These are phyloP conservation scores for Bretschneidera sinensis DNA, from an alignment of 345 rosid species.

Conservation along the genomic window DNA sequence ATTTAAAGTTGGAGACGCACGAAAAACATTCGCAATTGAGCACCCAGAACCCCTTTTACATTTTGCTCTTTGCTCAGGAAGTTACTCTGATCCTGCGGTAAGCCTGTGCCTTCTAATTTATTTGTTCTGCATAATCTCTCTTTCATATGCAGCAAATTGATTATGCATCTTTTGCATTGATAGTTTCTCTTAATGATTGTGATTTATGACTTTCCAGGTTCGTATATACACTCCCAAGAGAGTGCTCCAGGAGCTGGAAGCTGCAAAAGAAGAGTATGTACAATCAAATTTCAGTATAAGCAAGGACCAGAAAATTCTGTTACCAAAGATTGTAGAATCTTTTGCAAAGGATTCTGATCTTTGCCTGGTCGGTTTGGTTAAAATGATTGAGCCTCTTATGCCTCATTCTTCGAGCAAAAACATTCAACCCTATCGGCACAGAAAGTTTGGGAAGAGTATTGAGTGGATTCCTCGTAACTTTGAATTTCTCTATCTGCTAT, in stretches of 20 bases:
- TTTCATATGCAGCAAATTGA: too few relatives aligned
- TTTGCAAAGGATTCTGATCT: slow-evolving; percentile 57
- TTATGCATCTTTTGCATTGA: too few relatives aligned
- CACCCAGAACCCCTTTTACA: slow-evolving; percentile 68
- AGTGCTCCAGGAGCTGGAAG: slow-evolving; percentile 69
- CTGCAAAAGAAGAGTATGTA: slow-evolving; percentile 73
- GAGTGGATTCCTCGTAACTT: slow-evolving; percentile 80
- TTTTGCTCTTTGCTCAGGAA: slow-evolving; percentile 76
- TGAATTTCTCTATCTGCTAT: slow-evolving; percentile 47
- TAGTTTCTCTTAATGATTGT: too few relatives aligned
- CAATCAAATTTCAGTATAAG: slow-evolving; percentile 43
- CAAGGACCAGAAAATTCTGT: slow-evolving; percentile 57
- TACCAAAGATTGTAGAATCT: slow-evolving; percentile 69
- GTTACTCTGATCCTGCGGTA: slow-evolving; percentile 83
- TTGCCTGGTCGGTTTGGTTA: slow-evolving; percentile 42
- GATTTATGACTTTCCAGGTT: slow-evolving; percentile 33
- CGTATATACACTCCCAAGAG: slow-evolving; percentile 60
- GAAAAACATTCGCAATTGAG: slow-evolving; percentile 46
- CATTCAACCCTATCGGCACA: slow-evolving; percentile 27
- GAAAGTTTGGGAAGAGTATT: slow-evolving; percentile 37
- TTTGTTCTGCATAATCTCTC: too few relatives aligned
- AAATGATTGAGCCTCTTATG: slow-evolving; percentile 38
- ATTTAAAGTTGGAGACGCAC: slow-evolving; percentile 52
- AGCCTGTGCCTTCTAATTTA: too few relatives aligned
- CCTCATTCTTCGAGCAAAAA: slow-evolving; percentile 42